Evolutionary conservation across 805 yeast species (phyloP), one percentile per base, ranked within the genome.

Genomic region (Blastobotrys terrestris): DNA sequence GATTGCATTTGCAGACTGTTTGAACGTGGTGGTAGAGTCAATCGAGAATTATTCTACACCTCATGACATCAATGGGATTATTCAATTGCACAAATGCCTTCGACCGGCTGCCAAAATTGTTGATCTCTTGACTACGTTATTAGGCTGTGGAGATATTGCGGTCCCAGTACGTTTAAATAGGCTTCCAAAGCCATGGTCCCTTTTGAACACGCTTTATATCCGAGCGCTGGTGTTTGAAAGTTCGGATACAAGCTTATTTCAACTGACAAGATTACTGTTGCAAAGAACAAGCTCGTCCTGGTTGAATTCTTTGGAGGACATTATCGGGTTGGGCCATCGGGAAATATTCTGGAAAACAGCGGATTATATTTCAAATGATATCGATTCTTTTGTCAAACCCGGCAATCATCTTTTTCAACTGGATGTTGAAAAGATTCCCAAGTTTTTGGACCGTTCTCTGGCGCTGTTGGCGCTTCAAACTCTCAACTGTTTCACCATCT

Each of bases 1-100:
- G 26, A 43, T 49, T 16, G 48, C 52, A n/a, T 49, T 49, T 16
- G 46, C 52, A 7, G 44, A 44, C 31, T 49, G 52, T 31, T 13
- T 49, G 5, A 31, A 20, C 39, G 15, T 49, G n/a, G 47, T 49
- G 11, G 41, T 49, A 21, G 35, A 31, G 16, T 13, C 42, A 14
- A 49, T 49, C 16, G 52, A 49, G 35, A 39, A 31, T 21, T 5
- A 7, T n/a, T 26, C 18, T 15, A 26, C 31, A 11, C 47, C 11
- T 44, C 31, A 7, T 13, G 16, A 15, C 19, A 41, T 41, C 44
- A 8, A n/a, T n/a, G 44, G 44, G 20, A 41, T 41, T 41, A 26
- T 41, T 3, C 19, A 39, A 14, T 26, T 47, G 39, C 22, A 47
- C 31, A 39, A 7, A 6, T 14, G 44, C 3, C 26, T 47, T 6